Base-by-base conservation (phyloP, 371 early-diverging fungal genomes). In the Zancudomyces culisetae region DNA sequence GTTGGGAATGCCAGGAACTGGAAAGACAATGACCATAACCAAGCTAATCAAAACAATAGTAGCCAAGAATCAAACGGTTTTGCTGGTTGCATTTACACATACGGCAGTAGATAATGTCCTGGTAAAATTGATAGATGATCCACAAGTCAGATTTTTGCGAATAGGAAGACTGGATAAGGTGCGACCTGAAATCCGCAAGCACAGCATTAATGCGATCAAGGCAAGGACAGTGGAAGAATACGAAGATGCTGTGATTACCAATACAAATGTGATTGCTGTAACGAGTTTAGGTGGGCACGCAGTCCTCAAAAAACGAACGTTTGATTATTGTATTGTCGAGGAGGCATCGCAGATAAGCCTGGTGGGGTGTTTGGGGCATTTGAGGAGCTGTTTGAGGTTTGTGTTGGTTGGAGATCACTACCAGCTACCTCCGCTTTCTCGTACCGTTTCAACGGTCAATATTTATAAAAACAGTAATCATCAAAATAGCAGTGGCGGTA, bases 1-100 rank as follows among this genome's bases (percentile, higher is more conserved):
- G 22, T 71, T 97, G 30, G 99, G 99, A 20, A 96, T 98, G 96
- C 99, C 99, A 0, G 99, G 99, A 1, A 96, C 99, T 0, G 99
- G 99, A 23, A 99, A 99, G 63, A 93, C 91, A 0, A 90, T 85
- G 1, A 85, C 95, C 0, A 91, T 96, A 27, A 76, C 89, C 0
- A 70, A 80, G 20, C 70, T 97, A 18, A 83, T 98, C 21, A 66
- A 74, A 19, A 68, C 75, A 4, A 68, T 99, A 23, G 80, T 85
- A 1, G 45, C 50, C 10, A 66, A 61, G 15, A 77, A 79, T 1
- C 87, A 92, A 52, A 70, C 80, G 0, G 86, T 99, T 0, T 70
- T 99, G 20, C 59, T 99, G 20, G 79, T 93, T 8, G 86, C 98
- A 12, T 93, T 97, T 61, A 99, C 99, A 0, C 93, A 98, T 57